Evolutionary conservation across 2,329 filamentous ascomycete genomes (phyloP), one percentile per base, ranked within the genome.

Genomic region (Colletotrichum tofieldiae): DNA sequence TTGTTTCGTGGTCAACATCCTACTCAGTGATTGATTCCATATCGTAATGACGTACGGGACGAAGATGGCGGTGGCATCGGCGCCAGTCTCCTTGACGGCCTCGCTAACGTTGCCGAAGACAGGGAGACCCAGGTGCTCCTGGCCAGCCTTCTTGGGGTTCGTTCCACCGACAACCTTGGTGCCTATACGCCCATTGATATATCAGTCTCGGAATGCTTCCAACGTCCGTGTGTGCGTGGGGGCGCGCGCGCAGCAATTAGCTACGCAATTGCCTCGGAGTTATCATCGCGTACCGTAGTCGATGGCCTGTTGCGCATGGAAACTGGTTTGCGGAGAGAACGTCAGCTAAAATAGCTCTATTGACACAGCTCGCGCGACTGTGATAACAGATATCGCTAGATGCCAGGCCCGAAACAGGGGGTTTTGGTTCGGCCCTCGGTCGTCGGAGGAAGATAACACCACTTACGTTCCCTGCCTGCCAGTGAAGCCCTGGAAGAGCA

Each of bases 81-180:
- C 96, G 81, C 94, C 94, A 63, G 94, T 97, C 85, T 95, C 87
- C 89, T 95, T 96, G 76, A 97, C 91, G 75, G 94, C 96, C 67
- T 99, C 95, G 78, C 86, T 86, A 77, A 99, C 96, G 79, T 90
- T 96, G 79, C 91, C 93, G 86, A 98, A 99, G 80, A 99, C 96
- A 72, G 96, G 96, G 78, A 93, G 93, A 82, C 92, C 94, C 75
- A 99, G 91, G 85, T 99, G 96, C 82, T 91, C 92, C 79, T 90
- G 86, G 81, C 96, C 96, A 77, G 96, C 96, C 89, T 99, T 99
- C 90, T 98, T 98, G 82, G 96, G 96, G 88, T 98, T 98, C 81
- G 96, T 98, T 82, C 96, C 96, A 84, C 96, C 96, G 77, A 99
- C 95, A 77, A 99, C 94, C 83, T 98, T 96, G 79, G 96, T 99